A percentile compares a stretch with the other conserved stretches of the same genome.
Evolutionary conservation across 352 stramenopile species (phyloP).

Genomic region (Pythium apleroticum): DNA sequence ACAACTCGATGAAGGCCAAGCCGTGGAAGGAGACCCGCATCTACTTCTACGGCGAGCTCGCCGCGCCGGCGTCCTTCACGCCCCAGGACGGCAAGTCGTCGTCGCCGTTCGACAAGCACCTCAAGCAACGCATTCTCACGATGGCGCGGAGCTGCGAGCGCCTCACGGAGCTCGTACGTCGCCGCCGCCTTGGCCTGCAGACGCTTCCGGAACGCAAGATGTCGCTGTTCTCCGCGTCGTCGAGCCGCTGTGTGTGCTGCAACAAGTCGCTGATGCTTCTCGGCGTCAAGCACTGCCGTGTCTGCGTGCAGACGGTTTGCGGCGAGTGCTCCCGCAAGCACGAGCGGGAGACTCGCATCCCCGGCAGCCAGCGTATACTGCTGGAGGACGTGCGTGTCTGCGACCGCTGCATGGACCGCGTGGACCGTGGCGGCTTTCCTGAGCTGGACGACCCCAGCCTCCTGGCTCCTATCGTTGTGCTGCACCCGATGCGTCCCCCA

Average conservation of each 20-base stretch:
- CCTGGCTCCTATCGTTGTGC: constrained; percentile 31
- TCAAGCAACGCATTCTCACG: constrained; percentile 23
- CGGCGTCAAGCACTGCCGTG: constrained; percentile 46
- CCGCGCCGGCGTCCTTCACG: constrained; percentile 1
- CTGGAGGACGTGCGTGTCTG: constrained; percentile 51
- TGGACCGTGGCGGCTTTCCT: constrained; percentile 49
- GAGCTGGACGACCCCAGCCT: constrained; percentile 34
- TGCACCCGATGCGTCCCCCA: constrained; percentile 22
- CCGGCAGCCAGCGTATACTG: constrained; percentile 18
- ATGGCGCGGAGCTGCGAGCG: constrained; percentile 29
- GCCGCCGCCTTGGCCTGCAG: constrained; percentile 57
- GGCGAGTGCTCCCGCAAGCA: constrained; percentile 42
- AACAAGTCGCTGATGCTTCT: constrained; percentile 47
- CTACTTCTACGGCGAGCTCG: constrained; percentile 28
- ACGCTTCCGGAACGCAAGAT: constrained; percentile 35
- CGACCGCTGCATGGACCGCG: constrained; percentile 56
- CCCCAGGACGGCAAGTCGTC: constrained; percentile 1
- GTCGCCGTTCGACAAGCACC: constrained; percentile 15
- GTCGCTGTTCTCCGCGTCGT: constrained; percentile 33
- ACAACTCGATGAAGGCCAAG: neutral
- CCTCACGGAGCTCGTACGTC: constrained; percentile 50
- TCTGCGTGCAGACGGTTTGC: constrained; percentile 66
- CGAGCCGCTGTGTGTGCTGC: constrained; percentile 59
- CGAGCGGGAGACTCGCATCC: constrained; percentile 25
- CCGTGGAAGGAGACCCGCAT: constrained; percentile 25